phyloP scores from a whole-genome alignment of 139 green algal species.

The Chlorella sp. region DNA sequence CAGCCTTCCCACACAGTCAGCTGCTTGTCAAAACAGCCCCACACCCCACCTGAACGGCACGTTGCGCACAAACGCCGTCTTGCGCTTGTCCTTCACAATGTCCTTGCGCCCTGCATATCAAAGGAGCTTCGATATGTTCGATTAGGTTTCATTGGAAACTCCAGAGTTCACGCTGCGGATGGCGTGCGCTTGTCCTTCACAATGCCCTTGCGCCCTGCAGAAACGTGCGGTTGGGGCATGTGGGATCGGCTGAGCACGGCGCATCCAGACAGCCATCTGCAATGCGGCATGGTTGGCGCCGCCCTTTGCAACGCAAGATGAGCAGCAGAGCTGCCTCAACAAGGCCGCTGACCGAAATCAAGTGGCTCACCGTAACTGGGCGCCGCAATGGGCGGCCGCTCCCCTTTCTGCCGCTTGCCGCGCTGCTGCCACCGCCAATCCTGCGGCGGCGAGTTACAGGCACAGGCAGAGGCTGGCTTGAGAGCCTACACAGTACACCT shows the following conservation, averaged over 20 bases:
- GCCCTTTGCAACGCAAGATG: too few species aligned
- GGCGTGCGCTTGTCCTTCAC: neutral
- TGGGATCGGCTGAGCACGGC: too few species aligned
- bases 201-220: neutral
- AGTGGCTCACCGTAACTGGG: conserved; percentile 39
- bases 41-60: conserved; percentile 62
- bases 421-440: conserved; percentile 66
- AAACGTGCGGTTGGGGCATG: too few species aligned
- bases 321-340: too few species aligned
- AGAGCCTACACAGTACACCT: too few species aligned
- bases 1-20: too few species aligned
- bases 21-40: too few species aligned
- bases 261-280: too few species aligned
- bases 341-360: too few species aligned
- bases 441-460: too few species aligned
- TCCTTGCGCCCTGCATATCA: conserved; percentile 36
- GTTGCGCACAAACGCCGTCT: conserved; percentile 80
- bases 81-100: conserved; percentile 67
- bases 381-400: conserved; percentile 34
- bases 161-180: neutral
- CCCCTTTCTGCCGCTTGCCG: conserved; percentile 45
- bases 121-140: neutral
- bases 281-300: too few species aligned
- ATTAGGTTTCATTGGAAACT: neutral
- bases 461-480: too few species aligned